phyloP scores from a whole-genome alignment of 805 yeast genomes.

The Kuraishia ogatae region DNA sequence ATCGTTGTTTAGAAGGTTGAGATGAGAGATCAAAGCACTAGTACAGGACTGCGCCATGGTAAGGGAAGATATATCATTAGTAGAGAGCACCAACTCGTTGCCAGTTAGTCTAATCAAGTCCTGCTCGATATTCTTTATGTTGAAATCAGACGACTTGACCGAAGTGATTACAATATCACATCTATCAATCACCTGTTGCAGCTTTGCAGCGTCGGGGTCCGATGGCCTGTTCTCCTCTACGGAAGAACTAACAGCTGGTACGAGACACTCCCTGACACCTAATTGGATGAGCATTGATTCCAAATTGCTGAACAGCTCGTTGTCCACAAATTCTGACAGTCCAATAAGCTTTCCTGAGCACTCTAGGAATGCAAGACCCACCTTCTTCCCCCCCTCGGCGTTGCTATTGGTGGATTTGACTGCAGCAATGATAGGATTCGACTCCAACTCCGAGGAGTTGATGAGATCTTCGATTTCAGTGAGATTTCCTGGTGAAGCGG shows the following conservation, averaged over 20 bases:
- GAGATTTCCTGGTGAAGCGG: constrained; percentile 89
- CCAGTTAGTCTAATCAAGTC: constrained; percentile 69
- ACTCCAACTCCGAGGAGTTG: constrained; percentile 29
- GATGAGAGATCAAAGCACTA: constrained; percentile 60
- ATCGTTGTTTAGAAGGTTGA: constrained; percentile 53
- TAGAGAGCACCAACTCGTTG: constrained; percentile 42
- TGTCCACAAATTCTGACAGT: constrained; percentile 74
- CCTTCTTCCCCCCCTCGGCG: constrained; percentile 36
- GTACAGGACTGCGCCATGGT: constrained; percentile 51
- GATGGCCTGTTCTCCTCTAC: constrained; percentile 19
- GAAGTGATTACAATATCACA: constrained; percentile 69
- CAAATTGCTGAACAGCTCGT: constrained; percentile 77
- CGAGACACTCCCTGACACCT: constrained; percentile 77
- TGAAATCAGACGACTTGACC: constrained; percentile 47
- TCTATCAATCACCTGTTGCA: constrained; percentile 64
- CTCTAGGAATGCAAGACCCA: constrained; percentile 80
- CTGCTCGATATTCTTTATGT: constrained; percentile 61
- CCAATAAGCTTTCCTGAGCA: constrained; percentile 60
- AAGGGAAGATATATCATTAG: constrained; percentile 43
- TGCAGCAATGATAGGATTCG: constrained; percentile 47
- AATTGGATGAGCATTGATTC: constrained; percentile 83
- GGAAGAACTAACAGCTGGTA: constrained; percentile 33
- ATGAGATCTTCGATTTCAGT: constrained; percentile 70
- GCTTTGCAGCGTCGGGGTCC: constrained; percentile 54
- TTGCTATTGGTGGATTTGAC: constrained; percentile 30